phyloP scores from a whole-genome alignment of 192 early-diverging fungal species.

The Ambispora gerdemannii region DNA sequence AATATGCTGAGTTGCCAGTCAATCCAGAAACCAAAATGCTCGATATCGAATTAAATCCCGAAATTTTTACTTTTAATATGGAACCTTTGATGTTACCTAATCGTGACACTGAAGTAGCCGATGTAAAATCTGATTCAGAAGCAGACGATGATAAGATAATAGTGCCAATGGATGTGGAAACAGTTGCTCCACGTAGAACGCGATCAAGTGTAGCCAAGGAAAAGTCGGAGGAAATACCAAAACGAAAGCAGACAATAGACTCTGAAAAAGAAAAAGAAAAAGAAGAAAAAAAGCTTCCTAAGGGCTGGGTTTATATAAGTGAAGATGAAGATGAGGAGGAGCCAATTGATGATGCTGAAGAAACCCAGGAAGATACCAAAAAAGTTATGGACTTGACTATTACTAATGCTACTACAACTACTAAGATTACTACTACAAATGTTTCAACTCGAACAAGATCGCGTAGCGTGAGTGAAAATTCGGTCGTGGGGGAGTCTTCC shows the following conservation, averaged over 20 bases:
- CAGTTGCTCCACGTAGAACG: not conserved
- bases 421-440: not conserved
- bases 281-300: constrained; percentile 40
- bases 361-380: too few species aligned
- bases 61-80: constrained; percentile 51
- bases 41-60: constrained; percentile 42
- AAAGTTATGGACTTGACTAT: not conserved
- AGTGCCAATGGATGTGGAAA: constrained; percentile 19
- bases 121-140: constrained; percentile 1
- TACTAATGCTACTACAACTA: not conserved
- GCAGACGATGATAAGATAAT: constrained; percentile 32
- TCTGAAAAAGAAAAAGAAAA: constrained; percentile 30
- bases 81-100: constrained; percentile 29
- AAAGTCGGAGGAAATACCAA: constrained; percentile 33
- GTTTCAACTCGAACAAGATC: constrained; percentile 12
- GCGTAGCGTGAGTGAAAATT: not conserved
- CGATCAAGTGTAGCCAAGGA: constrained; percentile 28
- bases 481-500: not conserved
- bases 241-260: constrained; percentile 37
- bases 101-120: not conserved
- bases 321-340: constrained; percentile 43
- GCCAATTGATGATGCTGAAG: not conserved
- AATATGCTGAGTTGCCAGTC: constrained; percentile 42
- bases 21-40: constrained; percentile 42
- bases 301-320: constrained; percentile 47